Base-by-base conservation (phyloP, 2,329 filamentous ascomycete genomes). In the Xylariales sp. region DNA sequence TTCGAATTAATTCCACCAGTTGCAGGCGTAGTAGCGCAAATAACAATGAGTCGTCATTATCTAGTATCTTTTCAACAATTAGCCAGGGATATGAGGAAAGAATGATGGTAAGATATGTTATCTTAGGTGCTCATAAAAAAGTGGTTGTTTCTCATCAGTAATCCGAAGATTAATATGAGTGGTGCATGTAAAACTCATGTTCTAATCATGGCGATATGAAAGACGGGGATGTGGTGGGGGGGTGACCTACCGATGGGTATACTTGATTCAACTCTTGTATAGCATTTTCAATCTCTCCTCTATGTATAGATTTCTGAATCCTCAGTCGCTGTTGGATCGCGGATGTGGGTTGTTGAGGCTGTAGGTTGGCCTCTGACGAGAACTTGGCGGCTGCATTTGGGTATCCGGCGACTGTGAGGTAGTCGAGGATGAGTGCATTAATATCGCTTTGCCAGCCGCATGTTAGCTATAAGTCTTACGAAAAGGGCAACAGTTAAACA, bases 361-460 rank as follows among this genome's bases (percentile, higher is more conserved):
- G 85, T 36, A 98, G 87, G 77, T 97, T 97, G 64, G 96, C 96
- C 83, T 99, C 96, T 71, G 91, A 90, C 14, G 94, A 96, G 79
- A 99, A 98, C 78, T 93, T 97, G 76, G 93, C 91, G 2, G 97
- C 97, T 10, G 96, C 94, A 72, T 91, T 91, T 10, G 95, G 93
- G 77, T 98, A 99, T 59, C 96, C 96, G 81, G 97, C 95, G 79
- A 93, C 95, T 67, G 97, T 95, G 69, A 99, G 87, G 80, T 99
- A 99, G 82, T 99, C 95, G 84, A 99, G 91, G 71, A 99, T 94
- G 75, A 99, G 83, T 63, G 91, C 90, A 79, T 99, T 98, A 79
- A 99, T 96, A 77, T 98, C 94, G 81, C 96, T 99, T 75, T 6
- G 3, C 2, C 14, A 52, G 18, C 34, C 39, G 5, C 8, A 16